Evolutionary conservation across 2,329 filamentous ascomycete genomes (phyloP).

Genomic region (Ophiosphaerella narmari): DNA sequence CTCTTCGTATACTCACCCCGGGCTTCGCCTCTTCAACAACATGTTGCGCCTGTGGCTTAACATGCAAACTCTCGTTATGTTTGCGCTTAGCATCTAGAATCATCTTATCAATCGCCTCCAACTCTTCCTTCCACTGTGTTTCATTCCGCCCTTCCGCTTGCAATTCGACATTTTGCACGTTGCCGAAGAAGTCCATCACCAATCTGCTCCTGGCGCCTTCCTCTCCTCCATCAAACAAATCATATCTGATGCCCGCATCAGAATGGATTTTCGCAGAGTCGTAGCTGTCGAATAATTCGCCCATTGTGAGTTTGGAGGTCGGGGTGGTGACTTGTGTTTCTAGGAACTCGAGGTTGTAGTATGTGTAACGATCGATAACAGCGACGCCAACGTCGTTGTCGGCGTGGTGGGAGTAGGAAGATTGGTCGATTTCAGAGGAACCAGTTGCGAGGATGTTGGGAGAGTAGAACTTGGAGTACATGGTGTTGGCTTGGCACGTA

Average conservation of each 20-base stretch:
- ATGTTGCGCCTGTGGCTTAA: conserved; percentile 19
- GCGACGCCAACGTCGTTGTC: conserved; percentile 98
- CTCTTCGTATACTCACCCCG: conserved; percentile 23
- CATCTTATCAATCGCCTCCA: conserved; percentile 70
- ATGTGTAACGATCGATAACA: conserved; percentile 97
- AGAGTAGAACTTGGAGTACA: conserved; percentile 98
- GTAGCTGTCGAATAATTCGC: conserved; percentile 95
- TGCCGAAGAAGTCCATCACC: conserved; percentile 97
- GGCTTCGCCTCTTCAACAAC: conserved; percentile 29
- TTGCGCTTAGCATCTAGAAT: conserved; percentile 58
- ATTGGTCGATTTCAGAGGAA: conserved; percentile 94
- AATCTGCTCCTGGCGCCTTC: conserved; percentile 75
- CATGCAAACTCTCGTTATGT: conserved; percentile 39
- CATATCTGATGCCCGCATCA: conserved; percentile 88
- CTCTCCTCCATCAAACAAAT: conserved; percentile 88
- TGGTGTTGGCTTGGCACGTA: conserved; percentile 98
- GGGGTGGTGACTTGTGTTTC: conserved; percentile 87
- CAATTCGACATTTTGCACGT: conserved; percentile 95
- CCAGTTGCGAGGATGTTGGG: conserved; percentile 98
- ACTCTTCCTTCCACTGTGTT: conserved; percentile 66
- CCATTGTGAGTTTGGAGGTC: conserved; percentile 84
- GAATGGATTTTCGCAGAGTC: conserved; percentile 94
- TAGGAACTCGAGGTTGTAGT: conserved; percentile 96
- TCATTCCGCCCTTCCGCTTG: conserved; percentile 58
- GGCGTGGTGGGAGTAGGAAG: conserved; percentile 95